Conservation (phyloP, 805 yeast species). For the Kodamaea nitidulidarum region DNA sequence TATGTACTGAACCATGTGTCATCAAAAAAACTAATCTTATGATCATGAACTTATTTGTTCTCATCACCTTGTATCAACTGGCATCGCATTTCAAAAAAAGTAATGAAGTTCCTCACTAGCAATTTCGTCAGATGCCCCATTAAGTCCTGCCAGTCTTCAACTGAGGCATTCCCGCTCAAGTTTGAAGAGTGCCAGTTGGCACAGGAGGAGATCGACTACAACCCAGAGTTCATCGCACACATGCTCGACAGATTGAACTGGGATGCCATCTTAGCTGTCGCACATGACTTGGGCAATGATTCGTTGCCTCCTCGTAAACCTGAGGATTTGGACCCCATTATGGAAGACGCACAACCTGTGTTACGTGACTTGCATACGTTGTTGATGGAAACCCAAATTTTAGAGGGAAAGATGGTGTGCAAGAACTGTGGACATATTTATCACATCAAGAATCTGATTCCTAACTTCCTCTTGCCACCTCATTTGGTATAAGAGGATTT, state of each 20-base stretch:
- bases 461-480: constrained; percentile 91
- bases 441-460: constrained; percentile 87
- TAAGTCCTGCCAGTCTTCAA: constrained; percentile 68
- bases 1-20: too few species aligned
- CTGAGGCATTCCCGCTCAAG: constrained; percentile 75
- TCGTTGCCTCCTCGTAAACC: constrained; percentile 49
- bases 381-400: constrained; percentile 78
- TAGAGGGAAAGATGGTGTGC: constrained; percentile 88
- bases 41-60: too few species aligned
- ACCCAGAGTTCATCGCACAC: constrained; percentile 72
- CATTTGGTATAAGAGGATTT: constrained; percentile 55
- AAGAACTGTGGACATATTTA: constrained; percentile 81
- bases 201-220: constrained; percentile 76
- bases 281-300: constrained; percentile 52
- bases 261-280: constrained; percentile 77
- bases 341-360: constrained; percentile 50
- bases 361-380: constrained; percentile 73
- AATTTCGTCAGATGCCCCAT: constrained; percentile 95
- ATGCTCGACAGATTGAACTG: constrained; percentile 84
- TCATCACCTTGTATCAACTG: too few species aligned
- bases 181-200: constrained; percentile 66
- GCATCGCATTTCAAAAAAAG: not conserved
- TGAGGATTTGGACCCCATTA: constrained; percentile 46
- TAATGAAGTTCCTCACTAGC: constrained; percentile 91
- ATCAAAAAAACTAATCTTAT: too few species aligned